A percentile compares a stretch with the other conserved stretches of the same genome.
phyloP scores from a whole-genome alignment of 768 basidiomycete genomes.

The Lactarius hatsudake region DNA sequence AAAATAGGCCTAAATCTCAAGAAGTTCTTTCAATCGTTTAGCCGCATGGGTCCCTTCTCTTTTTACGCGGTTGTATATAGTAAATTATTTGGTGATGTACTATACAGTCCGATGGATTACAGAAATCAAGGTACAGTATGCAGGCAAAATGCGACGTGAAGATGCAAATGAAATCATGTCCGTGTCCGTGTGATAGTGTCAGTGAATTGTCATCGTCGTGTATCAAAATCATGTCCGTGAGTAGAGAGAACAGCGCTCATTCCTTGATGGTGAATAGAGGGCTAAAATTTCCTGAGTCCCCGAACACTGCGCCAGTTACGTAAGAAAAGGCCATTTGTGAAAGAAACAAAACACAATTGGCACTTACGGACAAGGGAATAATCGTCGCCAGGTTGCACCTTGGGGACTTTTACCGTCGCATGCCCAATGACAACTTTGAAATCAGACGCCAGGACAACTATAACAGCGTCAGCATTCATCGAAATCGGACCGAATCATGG shows the following conservation, averaged over 20 bases:
- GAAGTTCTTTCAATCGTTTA: too few relatives aligned
- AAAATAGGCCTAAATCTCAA: background rate
- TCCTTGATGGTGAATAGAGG: conserved; percentile 31
- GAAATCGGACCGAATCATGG: background rate
- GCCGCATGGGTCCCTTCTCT: background rate
- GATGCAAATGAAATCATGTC: background rate
- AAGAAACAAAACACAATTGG: background rate
- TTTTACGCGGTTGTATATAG: background rate
- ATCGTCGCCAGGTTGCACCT: background rate
- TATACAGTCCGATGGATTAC: background rate
- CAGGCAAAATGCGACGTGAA: background rate
- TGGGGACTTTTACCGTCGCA: conserved; percentile 15
- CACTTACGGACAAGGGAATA: conserved; percentile 19
- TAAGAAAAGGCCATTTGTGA: background rate
- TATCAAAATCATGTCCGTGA: background rate
- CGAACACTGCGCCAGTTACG: conserved; percentile 32
- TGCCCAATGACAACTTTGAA: conserved; percentile 15
- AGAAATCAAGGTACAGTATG: background rate
- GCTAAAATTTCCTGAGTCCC: conserved; percentile 36
- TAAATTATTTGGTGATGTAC: background rate
- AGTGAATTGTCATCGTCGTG: background rate
- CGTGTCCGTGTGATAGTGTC: background rate
- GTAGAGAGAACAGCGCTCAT: background rate
- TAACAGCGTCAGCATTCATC: background rate
- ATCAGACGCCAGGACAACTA: background rate